phyloP scores from a whole-genome alignment of 176 grass and related monocot genomes.

The Oryza punctata region DNA sequence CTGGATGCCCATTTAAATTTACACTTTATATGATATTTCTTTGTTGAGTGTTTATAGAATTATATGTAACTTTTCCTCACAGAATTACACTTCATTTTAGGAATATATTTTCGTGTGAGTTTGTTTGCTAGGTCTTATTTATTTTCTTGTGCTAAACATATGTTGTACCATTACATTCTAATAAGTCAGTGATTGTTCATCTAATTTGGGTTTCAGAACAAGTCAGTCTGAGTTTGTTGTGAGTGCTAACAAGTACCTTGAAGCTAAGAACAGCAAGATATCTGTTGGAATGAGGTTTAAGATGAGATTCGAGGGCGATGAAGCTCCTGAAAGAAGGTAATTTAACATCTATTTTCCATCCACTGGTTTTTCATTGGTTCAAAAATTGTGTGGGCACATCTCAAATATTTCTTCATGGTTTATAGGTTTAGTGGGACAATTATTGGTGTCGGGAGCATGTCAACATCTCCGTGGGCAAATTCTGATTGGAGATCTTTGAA shows the following conservation, averaged over 20 bases:
- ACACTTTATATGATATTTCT: not conserved
- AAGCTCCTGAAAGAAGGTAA: conserved; percentile 83
- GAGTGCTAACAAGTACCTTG: conserved; percentile 73
- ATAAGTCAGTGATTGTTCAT: conserved; percentile 21
- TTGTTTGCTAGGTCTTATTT: not conserved
- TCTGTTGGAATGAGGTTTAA: conserved; percentile 81
- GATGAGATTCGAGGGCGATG: conserved; percentile 86
- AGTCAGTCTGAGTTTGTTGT: conserved; percentile 79
- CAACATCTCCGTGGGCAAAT: conserved; percentile 71
- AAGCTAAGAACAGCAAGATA: conserved; percentile 75
- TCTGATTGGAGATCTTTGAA: conserved; percentile 83
- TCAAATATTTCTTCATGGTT: conserved; percentile 34
- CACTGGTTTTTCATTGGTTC: conserved; percentile 18
- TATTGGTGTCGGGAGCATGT: conserved; percentile 59
- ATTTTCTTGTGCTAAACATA: conserved; percentile 20
- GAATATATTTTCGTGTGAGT: not conserved
- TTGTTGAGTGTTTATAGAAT: conserved; percentile 16
- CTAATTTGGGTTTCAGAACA: conserved; percentile 55
- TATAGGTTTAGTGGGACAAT: conserved; percentile 82
- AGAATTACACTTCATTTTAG: not conserved
- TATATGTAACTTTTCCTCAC: not conserved
- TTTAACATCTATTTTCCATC: conserved; percentile 15
- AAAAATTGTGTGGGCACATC: conserved; percentile 4
- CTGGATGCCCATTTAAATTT: conserved; percentile 23
- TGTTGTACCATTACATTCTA: not conserved